Percentiles rank a stretch among this genome's conserved stretches.
phyloP scores from a whole-genome alignment of 139 green algal genomes.

The Micractinium sp. region DNA sequence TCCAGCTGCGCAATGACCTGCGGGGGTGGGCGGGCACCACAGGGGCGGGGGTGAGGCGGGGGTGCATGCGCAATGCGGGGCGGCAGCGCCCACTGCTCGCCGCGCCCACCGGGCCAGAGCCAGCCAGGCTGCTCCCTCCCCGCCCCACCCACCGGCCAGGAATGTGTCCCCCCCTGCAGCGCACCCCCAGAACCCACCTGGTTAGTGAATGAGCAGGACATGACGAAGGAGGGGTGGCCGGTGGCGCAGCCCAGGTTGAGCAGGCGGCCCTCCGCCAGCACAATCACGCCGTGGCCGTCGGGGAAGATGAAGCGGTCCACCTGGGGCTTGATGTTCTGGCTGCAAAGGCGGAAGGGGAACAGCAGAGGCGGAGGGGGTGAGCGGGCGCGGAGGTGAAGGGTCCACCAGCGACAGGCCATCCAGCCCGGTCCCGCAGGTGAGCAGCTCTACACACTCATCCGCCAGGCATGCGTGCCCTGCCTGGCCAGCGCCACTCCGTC shows the following conservation, averaged over 20 bases:
- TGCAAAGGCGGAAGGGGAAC: neutral
- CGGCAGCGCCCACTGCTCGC: neutral
- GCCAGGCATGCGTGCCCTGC: too few species aligned
- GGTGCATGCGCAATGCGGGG: neutral
- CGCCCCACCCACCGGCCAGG: too few species aligned
- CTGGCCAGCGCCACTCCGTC: too few species aligned
- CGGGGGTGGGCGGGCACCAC: neutral
- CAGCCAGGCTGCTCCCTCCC: too few species aligned
- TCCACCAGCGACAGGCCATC: neutral
- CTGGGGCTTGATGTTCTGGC: slow-evolving; percentile 98
- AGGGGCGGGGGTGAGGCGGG: neutral
- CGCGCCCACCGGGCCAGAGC: too few species aligned
- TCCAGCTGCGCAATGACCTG: slow-evolving; percentile 99
- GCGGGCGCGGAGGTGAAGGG: neutral
- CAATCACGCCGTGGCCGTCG: slow-evolving; percentile 97
- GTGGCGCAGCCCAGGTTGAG: slow-evolving; percentile 99
- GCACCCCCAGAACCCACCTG: slow-evolving; percentile 66
- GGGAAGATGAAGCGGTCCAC: slow-evolving; percentile 98
- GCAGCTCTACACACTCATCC: too few species aligned
- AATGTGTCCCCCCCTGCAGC: too few species aligned
- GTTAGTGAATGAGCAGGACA: slow-evolving; percentile 99
- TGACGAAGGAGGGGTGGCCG: slow-evolving; percentile 99
- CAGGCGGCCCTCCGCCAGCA: slow-evolving; percentile 98
- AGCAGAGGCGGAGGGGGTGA: neutral
- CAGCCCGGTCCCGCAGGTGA: neutral